Base-by-base conservation (phyloP, 1,284 basidiomycete species). In the Agaricales sp. region DNA sequence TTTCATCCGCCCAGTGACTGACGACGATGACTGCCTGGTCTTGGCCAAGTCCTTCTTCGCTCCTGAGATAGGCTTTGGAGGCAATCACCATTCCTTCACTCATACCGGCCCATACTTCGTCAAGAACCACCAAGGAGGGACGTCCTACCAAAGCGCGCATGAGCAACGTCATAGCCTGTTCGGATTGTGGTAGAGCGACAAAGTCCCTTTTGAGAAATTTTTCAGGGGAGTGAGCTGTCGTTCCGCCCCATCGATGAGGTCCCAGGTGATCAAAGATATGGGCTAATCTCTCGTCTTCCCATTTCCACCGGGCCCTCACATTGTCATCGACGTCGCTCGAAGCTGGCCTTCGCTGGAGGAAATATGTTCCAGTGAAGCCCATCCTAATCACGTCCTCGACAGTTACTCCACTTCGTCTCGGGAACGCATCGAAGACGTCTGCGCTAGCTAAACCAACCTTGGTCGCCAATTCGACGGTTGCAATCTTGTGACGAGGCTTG, bases 31-130 rank as follows among this genome's bases (percentile, higher is more conserved):
- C 83, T 0, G 82, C 86, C 65, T 93, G 89, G 24, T 77, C 68
- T 20, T 64, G 55, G 13, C 71, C 67, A 18, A 77, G 63, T 43
- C 75, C 78, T n/a, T 74, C 69, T 8, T 71, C 66, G 26, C 69
- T 63, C 25, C 76, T 67, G 23, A 97, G 61, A 58, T 90, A 87
- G 39, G 55, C 57, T 52, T 77, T 70, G 43, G 82, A 85, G 41
- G 73, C 75, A 12, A 63, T 65, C 45, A 93, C 77, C 77, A 90
- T 88, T 6, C 63, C 66, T 50, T 81, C 81, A 58, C 89, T 86
- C 87, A 96, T 92, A 23, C 92, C 92, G 23, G 87, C 81, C 76
- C 89, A 92, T 11, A 85, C 87, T 62, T 97, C 93, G 59, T 97
- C 93, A 30, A 96, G 67, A 11, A 96, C 70, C 8, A 96, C 69